Base-by-base conservation (phyloP, 768 basidiomycete genomes). In the Boletus vinaceobasis region DNA sequence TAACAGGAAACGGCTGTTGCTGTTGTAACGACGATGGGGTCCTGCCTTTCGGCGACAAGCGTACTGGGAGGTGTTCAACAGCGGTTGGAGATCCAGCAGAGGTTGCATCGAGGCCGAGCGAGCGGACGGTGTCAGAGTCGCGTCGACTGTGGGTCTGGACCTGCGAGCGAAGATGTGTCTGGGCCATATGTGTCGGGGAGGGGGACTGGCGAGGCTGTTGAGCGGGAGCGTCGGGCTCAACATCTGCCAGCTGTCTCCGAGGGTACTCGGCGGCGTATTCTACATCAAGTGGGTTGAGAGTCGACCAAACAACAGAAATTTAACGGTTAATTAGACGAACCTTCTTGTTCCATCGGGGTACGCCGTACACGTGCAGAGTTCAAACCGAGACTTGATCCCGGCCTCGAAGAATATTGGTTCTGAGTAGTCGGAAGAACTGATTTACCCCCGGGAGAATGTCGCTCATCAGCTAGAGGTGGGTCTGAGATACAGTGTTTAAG, bases 91-190 rank as follows among this genome's bases (percentile, higher is more conserved):
- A 77, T 17, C 80, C 80, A n/a, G 73, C 66, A 23, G 70, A 56
- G n/a, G 60, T 65, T 33, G 71, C 43, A 10, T 72, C 71, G 17
- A 72, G 71, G 37, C 75, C 74, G 14, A 73, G 67, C 7, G 75
- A 79, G 43, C 85, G 86, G 29, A 90, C 72, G 0, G 89, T 90
- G 58, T 92, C 89, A 0, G 89, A 90, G 53, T 90, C 88, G 27
- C 83, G 80, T 47, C 89, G 83, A 61, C 75, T 79, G 65, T 91
- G 89, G 2, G 68, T 71, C 60, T 77, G 68, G 42, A 63, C 43
- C 11, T 62, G 63, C 9, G 72, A 58, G 3, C 74, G 59, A 56
- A 70, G 58, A 50, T 73, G 66, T 48, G 66, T 55, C 33, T 67
- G 62, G 37, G 68, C 63, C 55, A 71, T 63, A 33, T 75, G 74